Evolutionary conservation across 2,329 filamentous ascomycete species (phyloP).

Genomic region (Herpotrichia juniperi): DNA sequence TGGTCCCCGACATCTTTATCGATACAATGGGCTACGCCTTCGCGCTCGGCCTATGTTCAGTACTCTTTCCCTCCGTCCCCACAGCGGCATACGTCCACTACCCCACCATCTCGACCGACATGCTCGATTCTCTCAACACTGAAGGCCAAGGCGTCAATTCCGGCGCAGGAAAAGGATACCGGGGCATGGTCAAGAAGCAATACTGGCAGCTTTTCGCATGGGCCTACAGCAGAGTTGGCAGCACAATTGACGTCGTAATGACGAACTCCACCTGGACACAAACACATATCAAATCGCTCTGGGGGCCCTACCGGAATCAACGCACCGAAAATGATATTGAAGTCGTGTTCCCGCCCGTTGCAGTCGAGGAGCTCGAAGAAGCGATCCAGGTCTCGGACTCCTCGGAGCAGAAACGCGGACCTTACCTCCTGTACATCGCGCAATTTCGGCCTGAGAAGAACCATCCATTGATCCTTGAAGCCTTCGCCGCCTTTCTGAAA

Average conservation of each 20-base stretch:
- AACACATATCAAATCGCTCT: conserved; percentile 74
- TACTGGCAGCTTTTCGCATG: conserved; percentile 90
- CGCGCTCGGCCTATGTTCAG: conserved; percentile 78
- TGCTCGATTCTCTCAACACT: conserved; percentile 76
- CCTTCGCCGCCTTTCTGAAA: conserved; percentile 77
- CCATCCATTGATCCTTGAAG: conserved; percentile 81
- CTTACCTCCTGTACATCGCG: conserved; percentile 86
- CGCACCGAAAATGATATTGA: conserved; percentile 65
- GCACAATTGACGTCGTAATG: conserved; percentile 90
- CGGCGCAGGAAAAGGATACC: conserved; percentile 75
- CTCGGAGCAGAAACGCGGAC: conserved; percentile 73
- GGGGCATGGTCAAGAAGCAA: conserved; percentile 72
- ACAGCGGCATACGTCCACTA: conserved; percentile 97
- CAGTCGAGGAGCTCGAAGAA: conserved; percentile 80
- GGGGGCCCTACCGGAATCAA: conserved; percentile 61
- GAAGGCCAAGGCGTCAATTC: conserved; percentile 77
- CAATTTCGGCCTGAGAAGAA: conserved; percentile 99
- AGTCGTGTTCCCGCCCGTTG: conserved; percentile 90
- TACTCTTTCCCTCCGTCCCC: conserved; percentile 79
- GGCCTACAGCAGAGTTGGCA: conserved; percentile 82
- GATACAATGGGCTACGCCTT: conserved; percentile 99
- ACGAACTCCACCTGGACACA: conserved; percentile 97
- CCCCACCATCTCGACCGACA: conserved; percentile 97
- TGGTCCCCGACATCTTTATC: conserved; percentile 91
- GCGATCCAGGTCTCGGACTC: conserved; percentile 73